Evolutionary conservation across 257 asterid species (phyloP), one percentile per base, ranked within the genome.

Genomic region (Penstemon barbatus): DNA sequence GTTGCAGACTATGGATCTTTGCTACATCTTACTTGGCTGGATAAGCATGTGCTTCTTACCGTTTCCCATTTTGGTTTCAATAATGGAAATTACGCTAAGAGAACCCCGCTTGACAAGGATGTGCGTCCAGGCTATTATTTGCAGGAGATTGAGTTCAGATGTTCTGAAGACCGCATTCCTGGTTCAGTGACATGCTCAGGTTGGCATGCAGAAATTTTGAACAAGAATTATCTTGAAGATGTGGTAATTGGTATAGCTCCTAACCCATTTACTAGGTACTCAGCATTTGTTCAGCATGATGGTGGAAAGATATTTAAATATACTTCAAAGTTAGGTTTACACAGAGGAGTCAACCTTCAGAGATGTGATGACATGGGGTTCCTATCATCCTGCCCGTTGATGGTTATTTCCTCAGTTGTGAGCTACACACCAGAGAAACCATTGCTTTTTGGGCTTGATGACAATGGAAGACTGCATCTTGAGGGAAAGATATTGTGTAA

Each of bases 371-470:
- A 80, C 79, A 78, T 84, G 91, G 63, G 74, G 75, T 94, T 94
- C 70, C 69, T 83, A 9, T 76, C 95, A 50, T 78, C 95, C 56
- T 91, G 97, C 74, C 93, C 89, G 13, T 81, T 81, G 90, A 94
- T 91, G 95, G 76, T 77, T 78, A 77, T 85, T 78, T 89, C 82
- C 72, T 79, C 74, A 7, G 75, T 82, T 69, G 84, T 67, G 63
- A 81, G 74, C 68, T 56, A 60, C 62, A 80, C 81, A 56, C 73
- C 75, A 40, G 83, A 75, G 63, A 89, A 76, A 38, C 71, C 80
- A 6, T 75, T 94, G 67, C 89, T 91, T 71, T 82, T 91, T 79
- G 99, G 97, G 71, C 96, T 94, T 37, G 99, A 94, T 63, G 84
- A 84, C 74, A 81, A 70, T 75, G 95, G 96, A 69, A 83, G 81